Evolutionary conservation across 495 filamentous ascomycete genomes (phyloP).

Genomic region (Podospora pseudopauciseta): DNA sequence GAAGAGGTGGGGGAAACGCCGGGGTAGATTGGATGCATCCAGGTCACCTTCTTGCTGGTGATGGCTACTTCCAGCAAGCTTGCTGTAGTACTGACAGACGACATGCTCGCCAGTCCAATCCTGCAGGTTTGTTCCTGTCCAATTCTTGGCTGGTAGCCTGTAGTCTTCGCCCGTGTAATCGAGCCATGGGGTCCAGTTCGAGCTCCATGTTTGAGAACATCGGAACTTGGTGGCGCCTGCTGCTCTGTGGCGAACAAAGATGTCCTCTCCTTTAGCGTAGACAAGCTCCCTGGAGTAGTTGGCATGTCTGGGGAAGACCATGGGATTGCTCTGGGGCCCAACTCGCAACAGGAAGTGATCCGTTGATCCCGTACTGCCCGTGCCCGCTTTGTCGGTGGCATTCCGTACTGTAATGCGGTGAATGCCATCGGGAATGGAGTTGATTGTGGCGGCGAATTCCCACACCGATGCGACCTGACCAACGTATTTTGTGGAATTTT

Average conservation of each 20-base stretch:
- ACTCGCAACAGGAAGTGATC: slow-evolving; percentile 52
- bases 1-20: slow-evolving; percentile 64
- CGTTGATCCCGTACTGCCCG: slow-evolving; percentile 24
- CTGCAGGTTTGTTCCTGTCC: slow-evolving; percentile 60
- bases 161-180: slow-evolving; percentile 54
- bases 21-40: slow-evolving; percentile 30
- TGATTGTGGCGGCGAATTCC: slow-evolving; percentile 50
- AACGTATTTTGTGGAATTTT: slow-evolving; percentile 16
- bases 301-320: slow-evolving; percentile 55
- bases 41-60: slow-evolving; percentile 57
- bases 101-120: slow-evolving; percentile 64
- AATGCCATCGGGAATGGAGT: slow-evolving; percentile 48
- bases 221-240: slow-evolving; percentile 61
- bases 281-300: slow-evolving; percentile 57
- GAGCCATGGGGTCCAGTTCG: slow-evolving; percentile 56
- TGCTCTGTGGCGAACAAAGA: slow-evolving; percentile 57
- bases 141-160: slow-evolving; percentile 48
- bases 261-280: slow-evolving; percentile 31
- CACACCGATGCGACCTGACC: slow-evolving; percentile 54
- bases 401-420: slow-evolving; percentile 62
- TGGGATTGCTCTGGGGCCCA: slow-evolving; percentile 46
- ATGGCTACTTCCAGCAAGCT: slow-evolving; percentile 56
- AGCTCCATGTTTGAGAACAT: slow-evolving; percentile 62
- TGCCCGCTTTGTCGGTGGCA: slow-evolving; percentile 41
- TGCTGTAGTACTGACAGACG: slow-evolving; percentile 63